These are phyloP conservation scores for Mycena olivaceomarginata DNA, from an alignment of 768 basidiomycete species.

Conservation along the genomic window DNA sequence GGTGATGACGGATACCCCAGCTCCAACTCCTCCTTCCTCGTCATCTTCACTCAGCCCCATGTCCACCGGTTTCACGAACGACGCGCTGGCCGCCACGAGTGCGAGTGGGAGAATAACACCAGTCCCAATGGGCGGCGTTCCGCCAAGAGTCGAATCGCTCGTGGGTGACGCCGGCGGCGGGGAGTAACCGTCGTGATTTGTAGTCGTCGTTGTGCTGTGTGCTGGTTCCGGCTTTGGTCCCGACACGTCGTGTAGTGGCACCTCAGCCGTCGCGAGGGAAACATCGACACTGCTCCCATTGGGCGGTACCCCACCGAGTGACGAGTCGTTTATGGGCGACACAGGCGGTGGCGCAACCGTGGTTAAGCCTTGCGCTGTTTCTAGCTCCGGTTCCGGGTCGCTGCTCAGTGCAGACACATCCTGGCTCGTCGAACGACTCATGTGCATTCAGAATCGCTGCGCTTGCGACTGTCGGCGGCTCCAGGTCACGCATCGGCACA, in stretches of 20 bases:
- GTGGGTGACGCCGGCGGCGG: conserved; percentile 29
- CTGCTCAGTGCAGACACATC: too few species aligned
- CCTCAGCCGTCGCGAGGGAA: too few species aligned
- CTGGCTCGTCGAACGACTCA: too few species aligned
- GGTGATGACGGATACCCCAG: background rate
- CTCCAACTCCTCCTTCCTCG: background rate
- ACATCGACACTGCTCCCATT: too few species aligned
- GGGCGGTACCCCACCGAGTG: too few species aligned
- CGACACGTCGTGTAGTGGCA: too few species aligned
- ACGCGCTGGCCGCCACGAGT: background rate
- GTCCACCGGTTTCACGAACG: conserved; percentile 17
- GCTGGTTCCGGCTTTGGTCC: background rate
- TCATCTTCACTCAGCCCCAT: background rate
- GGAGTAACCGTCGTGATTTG: conserved; percentile 8
- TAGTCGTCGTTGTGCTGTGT: background rate
- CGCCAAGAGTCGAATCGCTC: conserved; percentile 35
- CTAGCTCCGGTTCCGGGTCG: background rate
- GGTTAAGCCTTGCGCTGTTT: background rate
- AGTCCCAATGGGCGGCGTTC: conserved; percentile 4
- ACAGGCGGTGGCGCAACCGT: too few species aligned
- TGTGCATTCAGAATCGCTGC: too few species aligned
- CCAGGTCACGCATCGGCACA: background rate
- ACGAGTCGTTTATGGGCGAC: too few species aligned
- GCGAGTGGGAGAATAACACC: background rate
- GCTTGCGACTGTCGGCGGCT: background rate